Conservation (phyloP, 257 asterid genomes). For the Solanum etuberosum region DNA sequence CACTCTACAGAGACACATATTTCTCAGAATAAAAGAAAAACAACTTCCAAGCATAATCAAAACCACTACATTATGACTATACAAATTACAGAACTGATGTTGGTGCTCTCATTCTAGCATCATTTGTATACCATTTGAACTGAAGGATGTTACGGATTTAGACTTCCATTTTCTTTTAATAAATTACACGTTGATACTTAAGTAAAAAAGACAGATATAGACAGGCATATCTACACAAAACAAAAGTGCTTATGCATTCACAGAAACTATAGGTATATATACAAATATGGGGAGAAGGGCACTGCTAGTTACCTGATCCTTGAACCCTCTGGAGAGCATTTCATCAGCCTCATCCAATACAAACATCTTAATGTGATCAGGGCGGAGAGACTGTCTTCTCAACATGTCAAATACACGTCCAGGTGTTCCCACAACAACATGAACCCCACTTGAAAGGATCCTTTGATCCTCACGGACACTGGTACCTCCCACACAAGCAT, state of each 20-base stretch:
- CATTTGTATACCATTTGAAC: neutral
- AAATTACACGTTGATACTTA: neutral
- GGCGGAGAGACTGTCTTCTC: slow-evolving; percentile 8
- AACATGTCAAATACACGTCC: slow-evolving; percentile 14
- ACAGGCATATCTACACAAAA: neutral
- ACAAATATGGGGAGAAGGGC: neutral
- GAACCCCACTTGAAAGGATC: slow-evolving; percentile 12
- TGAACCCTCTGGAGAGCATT: slow-evolving; percentile 17
- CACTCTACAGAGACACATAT: neutral
- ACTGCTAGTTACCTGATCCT: slow-evolving; percentile 7
- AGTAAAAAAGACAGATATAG: neutral
- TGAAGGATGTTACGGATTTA: neutral
- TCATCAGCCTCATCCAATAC: slow-evolving; percentile 16
- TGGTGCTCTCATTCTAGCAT: neutral
- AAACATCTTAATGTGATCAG: slow-evolving; percentile 9
- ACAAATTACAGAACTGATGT: neutral
- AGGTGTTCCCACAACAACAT: slow-evolving; percentile 16
- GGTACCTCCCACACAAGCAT: slow-evolving; percentile 17
- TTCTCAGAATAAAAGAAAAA: neutral
- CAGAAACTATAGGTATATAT: neutral
- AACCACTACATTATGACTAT: neutral
- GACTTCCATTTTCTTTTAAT: neutral
- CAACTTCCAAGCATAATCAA: neutral
- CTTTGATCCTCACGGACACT: slow-evolving; percentile 16
- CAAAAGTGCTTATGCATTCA: neutral